A percentile compares a stretch with the other conserved stretches of the same genome.
These are phyloP conservation scores for Phytophthora fragariae DNA, from an alignment of 352 stramenopile genomes.

Conservation along the genomic window DNA sequence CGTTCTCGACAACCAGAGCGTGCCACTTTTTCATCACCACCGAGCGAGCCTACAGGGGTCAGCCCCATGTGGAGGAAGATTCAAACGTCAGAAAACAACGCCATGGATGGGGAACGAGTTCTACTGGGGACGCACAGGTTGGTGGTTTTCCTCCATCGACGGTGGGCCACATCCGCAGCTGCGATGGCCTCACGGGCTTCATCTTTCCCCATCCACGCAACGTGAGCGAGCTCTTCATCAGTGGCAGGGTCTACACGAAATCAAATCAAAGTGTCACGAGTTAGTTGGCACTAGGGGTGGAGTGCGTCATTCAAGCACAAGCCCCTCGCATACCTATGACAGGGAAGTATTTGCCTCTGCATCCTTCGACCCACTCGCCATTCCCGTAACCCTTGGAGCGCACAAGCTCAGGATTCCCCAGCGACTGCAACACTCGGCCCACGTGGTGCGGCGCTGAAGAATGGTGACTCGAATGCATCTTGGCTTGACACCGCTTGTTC, in stretches of 20 bases:
- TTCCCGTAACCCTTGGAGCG: slow-evolving; percentile 66
- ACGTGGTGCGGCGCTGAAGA: slow-evolving; percentile 1
- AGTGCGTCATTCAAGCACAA: neutral
- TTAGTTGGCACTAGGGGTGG: neutral
- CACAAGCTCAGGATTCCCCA: slow-evolving; percentile 60
- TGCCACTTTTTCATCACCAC: slow-evolving; percentile 73
- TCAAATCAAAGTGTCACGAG: neutral
- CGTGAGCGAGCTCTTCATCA: slow-evolving; percentile 52
- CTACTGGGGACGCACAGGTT: slow-evolving; percentile 32
- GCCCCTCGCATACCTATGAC: slow-evolving; percentile 43
- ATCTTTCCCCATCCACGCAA: slow-evolving; percentile 61
- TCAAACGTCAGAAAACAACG: neutral
- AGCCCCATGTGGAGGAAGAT: neutral
- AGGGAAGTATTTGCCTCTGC: slow-evolving; percentile 42
- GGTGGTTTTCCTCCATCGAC: slow-evolving; percentile 62
- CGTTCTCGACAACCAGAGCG: slow-evolving; percentile 57
- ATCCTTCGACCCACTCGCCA: slow-evolving; percentile 64
- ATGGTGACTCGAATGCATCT: slow-evolving; percentile 14
- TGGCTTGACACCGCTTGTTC: slow-evolving; percentile 6
- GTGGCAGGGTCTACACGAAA: slow-evolving; percentile 51
- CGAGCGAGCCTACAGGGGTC: slow-evolving; percentile 30
- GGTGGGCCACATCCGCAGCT: slow-evolving; percentile 59
- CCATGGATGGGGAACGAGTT: neutral
- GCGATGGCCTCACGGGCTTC: slow-evolving; percentile 69
- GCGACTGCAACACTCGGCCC: slow-evolving; percentile 14